Conservation (phyloP, 1,284 basidiomycete genomes). For the Mycosarcoma mackinlayi region DNA sequence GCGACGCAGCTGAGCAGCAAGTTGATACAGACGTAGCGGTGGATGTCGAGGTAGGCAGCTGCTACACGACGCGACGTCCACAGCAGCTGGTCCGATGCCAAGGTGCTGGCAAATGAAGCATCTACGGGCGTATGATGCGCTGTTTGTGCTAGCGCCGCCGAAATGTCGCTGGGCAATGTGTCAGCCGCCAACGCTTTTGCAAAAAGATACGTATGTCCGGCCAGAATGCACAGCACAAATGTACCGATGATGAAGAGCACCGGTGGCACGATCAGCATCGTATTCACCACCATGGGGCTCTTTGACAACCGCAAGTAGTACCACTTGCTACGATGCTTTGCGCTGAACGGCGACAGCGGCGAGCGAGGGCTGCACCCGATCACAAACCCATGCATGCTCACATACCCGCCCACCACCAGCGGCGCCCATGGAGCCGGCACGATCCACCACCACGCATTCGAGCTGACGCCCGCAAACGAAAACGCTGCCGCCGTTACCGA, state of each 20-base stretch:
- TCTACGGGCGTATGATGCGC: no score
- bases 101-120: not conserved
- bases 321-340: not conserved
- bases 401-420: slow-evolving; percentile 3
- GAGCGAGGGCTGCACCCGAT: slow-evolving; percentile 17
- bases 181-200: not conserved
- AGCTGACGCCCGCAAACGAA: not conserved
- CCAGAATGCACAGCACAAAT: not conserved
- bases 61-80: slow-evolving; percentile 1
- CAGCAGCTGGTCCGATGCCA: slow-evolving; percentile 8
- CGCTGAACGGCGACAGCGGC: slow-evolving; percentile 1
- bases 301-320: slow-evolving; percentile 2
- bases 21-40: slow-evolving; percentile 9
- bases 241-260: not conserved
- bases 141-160: not conserved
- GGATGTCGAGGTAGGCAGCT: slow-evolving; percentile 10
- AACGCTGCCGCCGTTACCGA: not conserved
- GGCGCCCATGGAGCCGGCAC: slow-evolving; percentile 14
- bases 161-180: slow-evolving; percentile 1
- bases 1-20: not conserved
- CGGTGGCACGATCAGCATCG: not conserved
- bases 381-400: slow-evolving; percentile 15
- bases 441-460: slow-evolving; percentile 15
- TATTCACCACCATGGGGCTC: not conserved
- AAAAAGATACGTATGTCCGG: not conserved